A percentile compares a stretch with the other conserved stretches of the same genome.
Evolutionary conservation across 2,329 filamentous ascomycete species (phyloP).

Genomic region (Aplosporella prunicola): DNA sequence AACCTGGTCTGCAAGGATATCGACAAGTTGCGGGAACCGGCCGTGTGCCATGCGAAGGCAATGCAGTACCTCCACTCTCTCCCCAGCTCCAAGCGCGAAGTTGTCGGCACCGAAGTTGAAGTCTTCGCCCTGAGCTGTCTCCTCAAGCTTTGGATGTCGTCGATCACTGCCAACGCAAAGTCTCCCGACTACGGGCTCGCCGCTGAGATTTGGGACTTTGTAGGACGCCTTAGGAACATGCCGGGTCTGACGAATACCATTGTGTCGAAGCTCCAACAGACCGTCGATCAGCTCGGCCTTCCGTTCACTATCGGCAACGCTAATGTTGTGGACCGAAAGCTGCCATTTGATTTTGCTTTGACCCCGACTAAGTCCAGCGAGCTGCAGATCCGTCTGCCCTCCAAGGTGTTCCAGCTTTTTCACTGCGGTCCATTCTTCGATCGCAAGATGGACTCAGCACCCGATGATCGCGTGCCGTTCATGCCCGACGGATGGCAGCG

Average conservation of each 20-base stretch:
- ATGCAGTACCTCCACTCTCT: slow-evolving; percentile 40
- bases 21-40: slow-evolving; percentile 35
- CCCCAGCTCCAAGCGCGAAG: slow-evolving; percentile 28
- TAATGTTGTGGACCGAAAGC: slow-evolving; percentile 26
- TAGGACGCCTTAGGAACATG: slow-evolving; percentile 29
- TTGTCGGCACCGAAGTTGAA: slow-evolving; percentile 37
- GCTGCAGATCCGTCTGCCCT: slow-evolving; percentile 29
- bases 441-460: slow-evolving; percentile 58
- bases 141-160: slow-evolving; percentile 38
- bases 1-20: slow-evolving; percentile 33
- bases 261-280: slow-evolving; percentile 24
- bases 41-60: slow-evolving; percentile 40
- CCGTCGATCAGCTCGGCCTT: slow-evolving; percentile 30
- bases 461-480: slow-evolving; percentile 62
- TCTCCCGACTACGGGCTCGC: slow-evolving; percentile 33
- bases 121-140: slow-evolving; percentile 43
- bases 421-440: slow-evolving; percentile 67
- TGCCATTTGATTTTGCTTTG: slow-evolving; percentile 33
- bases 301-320: slow-evolving; percentile 25
- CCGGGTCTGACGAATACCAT: slow-evolving; percentile 35
- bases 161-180: slow-evolving; percentile 11
- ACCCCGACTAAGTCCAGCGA: slow-evolving; percentile 19
- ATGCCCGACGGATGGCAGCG: slow-evolving; percentile 69
- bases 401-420: slow-evolving; percentile 55
- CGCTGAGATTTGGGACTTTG: slow-evolving; percentile 39